Base-by-base conservation (phyloP, 2,329 filamentous ascomycete genomes). In the Fusarium chuoi region DNA sequence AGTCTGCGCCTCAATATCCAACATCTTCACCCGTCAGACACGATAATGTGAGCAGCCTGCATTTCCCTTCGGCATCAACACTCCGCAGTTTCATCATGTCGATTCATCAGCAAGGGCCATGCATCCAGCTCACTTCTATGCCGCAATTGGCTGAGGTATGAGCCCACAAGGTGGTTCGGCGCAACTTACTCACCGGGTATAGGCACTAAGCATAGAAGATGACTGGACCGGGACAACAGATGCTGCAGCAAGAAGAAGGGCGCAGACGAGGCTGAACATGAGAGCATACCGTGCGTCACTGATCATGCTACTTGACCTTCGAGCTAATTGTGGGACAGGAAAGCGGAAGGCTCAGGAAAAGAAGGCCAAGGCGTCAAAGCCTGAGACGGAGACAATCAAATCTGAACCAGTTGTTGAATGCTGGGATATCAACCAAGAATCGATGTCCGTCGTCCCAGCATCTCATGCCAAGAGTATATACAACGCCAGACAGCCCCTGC, bases 161-260 rank as follows among this genome's bases (percentile, higher is more conserved):
- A 69, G 8, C 24, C 9, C 1, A 1, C 3, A 7, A 9, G 11
- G 12, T 6, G 12, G 5, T 22, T 3, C 15, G 35, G 7, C 28
- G n/a, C 22, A 38, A 33, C 24, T 55, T 48, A 7, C 44, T 72
- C n/a, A 72, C 62, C 38, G 22, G 44, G 30, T 72, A 70, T 51
- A 85, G 83, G 83, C 83, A 13, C 80, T 69, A 76, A 79, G 71
- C 63, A 76, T 54, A 36, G 79, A 85, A 68, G 85, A 87, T 58
- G 81, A 86, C 77, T 87, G 85, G 84, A 86, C 84, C 42, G 85
- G 85, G 7, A 82, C 78, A 30, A 85, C 73, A 22, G 82, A 86
- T 80, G 81, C 82, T 6, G 82, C 80, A 70, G 80, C 79, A 68
- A 82, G 85, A 30, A 81, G 85, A 70, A 75, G 81, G 63, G 80